A percentile compares a stretch with the other conserved stretches of the same genome.
phyloP scores from a whole-genome alignment of 2,329 filamentous ascomycete genomes.

The Botryosphaeria agaves region DNA sequence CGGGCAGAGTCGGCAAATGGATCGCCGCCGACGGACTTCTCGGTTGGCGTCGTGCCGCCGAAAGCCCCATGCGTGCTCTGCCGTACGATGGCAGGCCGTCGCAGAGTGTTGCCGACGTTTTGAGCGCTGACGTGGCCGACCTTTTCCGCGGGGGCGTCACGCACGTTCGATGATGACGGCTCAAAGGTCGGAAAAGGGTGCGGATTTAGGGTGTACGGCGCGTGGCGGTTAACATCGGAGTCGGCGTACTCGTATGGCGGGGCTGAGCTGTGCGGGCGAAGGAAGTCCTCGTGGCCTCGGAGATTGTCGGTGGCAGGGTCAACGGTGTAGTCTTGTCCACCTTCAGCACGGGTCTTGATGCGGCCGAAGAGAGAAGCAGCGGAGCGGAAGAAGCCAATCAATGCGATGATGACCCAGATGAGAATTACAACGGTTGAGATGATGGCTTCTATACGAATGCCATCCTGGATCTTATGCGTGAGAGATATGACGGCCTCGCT shows the following conservation, averaged over 20 bases:
- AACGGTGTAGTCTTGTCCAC: conserved; percentile 25
- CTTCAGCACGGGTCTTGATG: conserved; percentile 43
- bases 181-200: conserved; percentile 25
- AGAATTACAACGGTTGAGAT: conserved; percentile 60
- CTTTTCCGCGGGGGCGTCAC: conserved; percentile 19
- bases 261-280: conserved; percentile 9
- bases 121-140: conserved; percentile 24
- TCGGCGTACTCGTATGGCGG: conserved; percentile 22
- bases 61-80: conserved; percentile 27
- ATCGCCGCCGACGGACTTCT: conserved; percentile 14
- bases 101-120: conserved; percentile 21
- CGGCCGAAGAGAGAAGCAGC: conserved; percentile 40
- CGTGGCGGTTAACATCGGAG: conserved; percentile 25
- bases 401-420: conserved; percentile 60
- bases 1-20: conserved; percentile 22
- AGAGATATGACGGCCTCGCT: conserved; percentile 58
- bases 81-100: conserved; percentile 24
- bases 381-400: conserved; percentile 56
- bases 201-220: conserved; percentile 27
- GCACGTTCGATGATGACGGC: conserved; percentile 12
- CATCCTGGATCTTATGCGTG: conserved; percentile 45
- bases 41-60: conserved; percentile 22
- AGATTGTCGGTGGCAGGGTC: conserved; percentile 9
- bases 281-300: conserved; percentile 3
- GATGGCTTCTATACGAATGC: conserved; percentile 59